A percentile compares a stretch with the other conserved stretches of the same genome.
Conservation (phyloP, 2,329 filamentous ascomycete genomes). For the Penicillium glabrum region DNA sequence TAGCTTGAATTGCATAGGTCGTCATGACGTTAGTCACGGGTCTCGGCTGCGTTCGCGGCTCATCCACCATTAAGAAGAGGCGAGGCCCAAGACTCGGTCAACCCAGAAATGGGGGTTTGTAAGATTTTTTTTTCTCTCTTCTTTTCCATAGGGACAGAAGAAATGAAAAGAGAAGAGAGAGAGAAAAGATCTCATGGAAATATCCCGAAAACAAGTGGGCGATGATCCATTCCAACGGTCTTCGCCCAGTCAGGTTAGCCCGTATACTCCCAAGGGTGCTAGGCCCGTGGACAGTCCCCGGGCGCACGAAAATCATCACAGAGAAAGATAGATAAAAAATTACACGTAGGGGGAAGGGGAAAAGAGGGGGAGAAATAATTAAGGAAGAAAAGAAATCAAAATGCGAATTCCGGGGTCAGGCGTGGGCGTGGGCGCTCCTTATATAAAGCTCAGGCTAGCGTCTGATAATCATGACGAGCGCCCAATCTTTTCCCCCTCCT, state of each 20-base stretch:
- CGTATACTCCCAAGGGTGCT: slow-evolving; percentile 16
- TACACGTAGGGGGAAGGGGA: not conserved
- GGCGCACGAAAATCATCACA: slow-evolving; percentile 1
- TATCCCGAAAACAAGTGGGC: slow-evolving; percentile 2
- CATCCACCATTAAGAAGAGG: slow-evolving; percentile 5
- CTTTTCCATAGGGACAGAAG: not conserved
- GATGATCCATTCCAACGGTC: slow-evolving; percentile 29
- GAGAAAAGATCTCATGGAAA: not conserved
- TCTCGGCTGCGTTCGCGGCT: slow-evolving; percentile 5
- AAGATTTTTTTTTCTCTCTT: not conserved
- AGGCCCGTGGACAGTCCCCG: slow-evolving; percentile 1
- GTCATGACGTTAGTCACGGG: slow-evolving; percentile 14
- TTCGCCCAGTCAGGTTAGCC: slow-evolving; percentile 27
- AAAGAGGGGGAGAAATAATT: not conserved
- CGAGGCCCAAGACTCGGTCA: not conserved
- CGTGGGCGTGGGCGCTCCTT: slow-evolving; percentile 21
- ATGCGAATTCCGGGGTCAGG: slow-evolving; percentile 9
- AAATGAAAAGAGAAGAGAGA: not conserved
- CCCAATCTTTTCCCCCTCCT: slow-evolving; percentile 18
- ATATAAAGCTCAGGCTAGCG: slow-evolving; percentile 27
- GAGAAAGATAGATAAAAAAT: not conserved
- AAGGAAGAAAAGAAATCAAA: slow-evolving; percentile 2
- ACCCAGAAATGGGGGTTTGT: not conserved
- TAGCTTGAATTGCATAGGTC: slow-evolving; percentile 2
- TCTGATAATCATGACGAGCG: slow-evolving; percentile 25